A percentile compares a stretch with the other conserved stretches of the same genome.
These are phyloP conservation scores for Amanita brunnescens DNA, from an alignment of 768 basidiomycete genomes.

Conservation along the genomic window DNA sequence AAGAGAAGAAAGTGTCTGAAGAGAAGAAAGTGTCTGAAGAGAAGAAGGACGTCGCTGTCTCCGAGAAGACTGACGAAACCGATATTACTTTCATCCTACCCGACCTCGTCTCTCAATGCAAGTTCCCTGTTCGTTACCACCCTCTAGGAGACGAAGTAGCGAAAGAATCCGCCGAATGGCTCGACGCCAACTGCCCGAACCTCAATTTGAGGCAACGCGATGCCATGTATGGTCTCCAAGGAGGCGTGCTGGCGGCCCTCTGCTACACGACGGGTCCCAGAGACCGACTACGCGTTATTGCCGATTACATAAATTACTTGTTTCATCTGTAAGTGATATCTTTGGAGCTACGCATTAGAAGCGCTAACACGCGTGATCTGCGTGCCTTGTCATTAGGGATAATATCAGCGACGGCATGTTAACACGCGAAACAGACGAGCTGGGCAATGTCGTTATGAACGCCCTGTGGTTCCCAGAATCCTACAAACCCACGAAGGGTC, in stretches of 20 bases:
- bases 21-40: slow-evolving; percentile 7
- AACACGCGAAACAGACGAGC: slow-evolving; percentile 46
- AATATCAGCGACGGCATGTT: slow-evolving; percentile 78
- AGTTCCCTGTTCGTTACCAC: slow-evolving; percentile 36
- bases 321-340: slow-evolving; percentile 38
- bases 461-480: slow-evolving; percentile 48
- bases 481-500: slow-evolving; percentile 41
- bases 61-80: slow-evolving; percentile 7
- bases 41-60: neutral
- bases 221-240: slow-evolving; percentile 50
- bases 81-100: slow-evolving; percentile 40
- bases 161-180: slow-evolving; percentile 39
- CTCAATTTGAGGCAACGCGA: slow-evolving; percentile 34
- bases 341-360: slow-evolving; percentile 8
- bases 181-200: slow-evolving; percentile 37
- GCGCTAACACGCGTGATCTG: slow-evolving; percentile 9
- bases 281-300: slow-evolving; percentile 52
- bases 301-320: slow-evolving; percentile 60
- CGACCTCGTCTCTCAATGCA: slow-evolving; percentile 46
- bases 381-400: slow-evolving; percentile 31
- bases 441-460: slow-evolving; percentile 64
- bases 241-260: slow-evolving; percentile 56
- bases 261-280: slow-evolving; percentile 51
- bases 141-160: slow-evolving; percentile 37
- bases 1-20: too few species aligned